A percentile compares a stretch with the other conserved stretches of the same genome.
phyloP scores from a whole-genome alignment of 306 rosid genomes.

The Cucumis cinereus region DNA sequence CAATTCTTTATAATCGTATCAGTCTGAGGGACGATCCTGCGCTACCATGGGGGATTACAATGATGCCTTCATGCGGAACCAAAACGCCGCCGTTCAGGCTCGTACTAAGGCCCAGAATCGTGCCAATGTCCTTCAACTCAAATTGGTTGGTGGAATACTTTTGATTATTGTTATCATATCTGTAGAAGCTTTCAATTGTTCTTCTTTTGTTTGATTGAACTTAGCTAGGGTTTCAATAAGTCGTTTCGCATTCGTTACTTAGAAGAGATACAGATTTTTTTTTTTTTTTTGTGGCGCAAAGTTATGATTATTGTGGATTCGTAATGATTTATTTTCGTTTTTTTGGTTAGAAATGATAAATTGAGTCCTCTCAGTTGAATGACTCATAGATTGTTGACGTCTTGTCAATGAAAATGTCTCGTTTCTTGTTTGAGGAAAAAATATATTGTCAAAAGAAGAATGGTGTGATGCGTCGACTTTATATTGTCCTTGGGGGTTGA shows the following conservation, averaged over 20 bases:
- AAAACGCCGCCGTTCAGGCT: constrained; percentile 98
- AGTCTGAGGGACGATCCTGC: constrained; percentile 11
- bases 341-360: not conserved
- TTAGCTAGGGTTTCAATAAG: constrained; percentile 20
- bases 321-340: not conserved
- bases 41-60: constrained; percentile 69
- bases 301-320: not conserved
- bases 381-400: not conserved
- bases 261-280: not conserved
- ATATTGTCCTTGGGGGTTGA: not conserved
- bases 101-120: constrained; percentile 97
- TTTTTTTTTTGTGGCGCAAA: not conserved
- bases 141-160: constrained; percentile 40
- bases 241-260: not conserved
- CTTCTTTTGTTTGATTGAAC: not conserved
- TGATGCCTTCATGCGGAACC: constrained; percentile 90
- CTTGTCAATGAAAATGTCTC: not conserved
- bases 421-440: not conserved
- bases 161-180: not conserved
- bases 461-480: not conserved
- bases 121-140: constrained; percentile 92
- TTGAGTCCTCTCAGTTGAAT: not conserved
- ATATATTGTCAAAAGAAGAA: not conserved
- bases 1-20: not conserved
- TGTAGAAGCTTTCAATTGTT: not conserved